Conservation (phyloP, 2,329 filamentous ascomycete genomes). For the Emericellopsis cladophorae region DNA sequence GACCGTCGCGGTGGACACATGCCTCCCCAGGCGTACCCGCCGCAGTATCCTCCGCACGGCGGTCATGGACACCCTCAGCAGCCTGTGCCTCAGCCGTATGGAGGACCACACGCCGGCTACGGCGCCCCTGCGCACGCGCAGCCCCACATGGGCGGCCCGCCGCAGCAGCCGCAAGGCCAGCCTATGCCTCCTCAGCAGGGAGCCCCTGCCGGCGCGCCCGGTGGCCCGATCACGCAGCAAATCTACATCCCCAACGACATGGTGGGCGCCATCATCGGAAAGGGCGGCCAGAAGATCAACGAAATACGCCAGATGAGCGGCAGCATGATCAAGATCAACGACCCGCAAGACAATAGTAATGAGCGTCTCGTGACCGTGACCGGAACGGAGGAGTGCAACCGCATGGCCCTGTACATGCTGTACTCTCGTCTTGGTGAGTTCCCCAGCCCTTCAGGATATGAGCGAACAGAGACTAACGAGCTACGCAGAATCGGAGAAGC, state of each 20-base stretch:
- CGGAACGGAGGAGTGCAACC: constrained; percentile 94
- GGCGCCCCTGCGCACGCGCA: constrained; percentile 66
- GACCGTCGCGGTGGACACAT: constrained; percentile 40
- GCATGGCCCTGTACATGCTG: constrained; percentile 99
- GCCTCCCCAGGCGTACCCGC: constrained; percentile 60
- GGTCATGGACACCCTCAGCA: constrained; percentile 51
- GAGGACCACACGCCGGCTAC: constrained; percentile 57
- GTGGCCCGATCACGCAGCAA: constrained; percentile 76
- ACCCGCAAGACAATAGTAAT: constrained; percentile 97
- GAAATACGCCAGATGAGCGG: constrained; percentile 95
- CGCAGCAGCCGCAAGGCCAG: constrained; percentile 56
- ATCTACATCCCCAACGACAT: constrained; percentile 99
- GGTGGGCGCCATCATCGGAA: constrained; percentile 98
- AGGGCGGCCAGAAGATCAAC: constrained; percentile 98
- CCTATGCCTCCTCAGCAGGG: constrained; percentile 50
- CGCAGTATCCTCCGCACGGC: constrained; percentile 53
- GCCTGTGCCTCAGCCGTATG: constrained; percentile 58
- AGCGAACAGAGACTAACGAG: no score
- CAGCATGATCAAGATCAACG: constrained; percentile 99
- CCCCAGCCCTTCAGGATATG: no score
- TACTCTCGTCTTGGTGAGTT: constrained; percentile 84
- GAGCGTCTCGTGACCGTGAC: constrained; percentile 96
- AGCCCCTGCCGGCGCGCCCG: constrained; percentile 38
- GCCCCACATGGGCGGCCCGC: constrained; percentile 53
- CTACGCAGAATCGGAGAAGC: background rate